A percentile compares a stretch with the other conserved stretches of the same genome.
Conservation (phyloP, 305 asterid species). For the Fraxinus dipetala region DNA sequence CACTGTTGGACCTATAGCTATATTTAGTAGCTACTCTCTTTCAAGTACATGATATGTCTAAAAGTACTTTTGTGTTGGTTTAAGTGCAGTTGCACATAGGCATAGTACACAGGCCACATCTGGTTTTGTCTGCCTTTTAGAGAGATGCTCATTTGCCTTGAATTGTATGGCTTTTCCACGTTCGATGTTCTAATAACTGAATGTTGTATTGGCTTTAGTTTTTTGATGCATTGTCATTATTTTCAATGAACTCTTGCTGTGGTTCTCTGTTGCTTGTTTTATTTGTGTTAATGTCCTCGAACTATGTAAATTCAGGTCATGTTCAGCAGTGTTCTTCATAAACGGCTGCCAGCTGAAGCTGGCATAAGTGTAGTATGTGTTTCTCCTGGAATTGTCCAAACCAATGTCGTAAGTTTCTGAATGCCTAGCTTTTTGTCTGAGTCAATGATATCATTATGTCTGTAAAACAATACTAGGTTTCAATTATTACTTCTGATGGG, state of each 20-base stretch:
- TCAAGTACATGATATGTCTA: not conserved
- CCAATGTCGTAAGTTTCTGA: conserved; percentile 82
- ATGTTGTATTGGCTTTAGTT: not conserved
- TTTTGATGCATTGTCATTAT: not conserved
- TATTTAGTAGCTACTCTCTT: not conserved
- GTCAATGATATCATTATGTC: not conserved
- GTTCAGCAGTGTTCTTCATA: conserved; percentile 89
- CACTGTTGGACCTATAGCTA: not conserved
- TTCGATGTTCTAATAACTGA: no score
- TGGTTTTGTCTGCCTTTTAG: not conserved
- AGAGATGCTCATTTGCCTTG: no score
- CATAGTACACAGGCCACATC: not conserved
- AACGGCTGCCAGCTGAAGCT: conserved; percentile 81
- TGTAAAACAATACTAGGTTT: not conserved
- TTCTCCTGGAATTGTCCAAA: conserved; percentile 92
- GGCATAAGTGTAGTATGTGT: conserved; percentile 77
- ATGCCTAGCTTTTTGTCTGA: conserved; percentile 2
- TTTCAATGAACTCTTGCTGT: conserved; percentile 3
- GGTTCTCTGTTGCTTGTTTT: not conserved
- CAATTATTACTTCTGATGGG: not conserved
- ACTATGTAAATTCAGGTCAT: conserved; percentile 58
- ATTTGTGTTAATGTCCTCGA: conserved; percentile 19
- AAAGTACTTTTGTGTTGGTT: no score
- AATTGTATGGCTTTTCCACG: no score
- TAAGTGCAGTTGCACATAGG: not conserved